Conservation (phyloP, 768 basidiomycete genomes). For the Trametes coccinea region DNA sequence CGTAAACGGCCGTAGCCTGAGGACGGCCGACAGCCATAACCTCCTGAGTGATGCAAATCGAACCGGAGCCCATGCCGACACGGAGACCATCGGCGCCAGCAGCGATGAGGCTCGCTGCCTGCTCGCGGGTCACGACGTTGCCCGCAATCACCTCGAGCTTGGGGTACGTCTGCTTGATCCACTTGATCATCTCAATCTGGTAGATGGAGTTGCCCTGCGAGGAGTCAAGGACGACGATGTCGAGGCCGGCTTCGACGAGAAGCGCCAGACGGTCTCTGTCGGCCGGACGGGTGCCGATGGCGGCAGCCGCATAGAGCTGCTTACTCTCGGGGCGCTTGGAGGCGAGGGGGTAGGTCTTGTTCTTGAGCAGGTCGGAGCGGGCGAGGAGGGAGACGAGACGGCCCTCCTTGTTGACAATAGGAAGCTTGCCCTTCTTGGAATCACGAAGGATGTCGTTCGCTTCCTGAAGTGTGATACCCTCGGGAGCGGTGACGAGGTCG, state of each 20-base stretch:
- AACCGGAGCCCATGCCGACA: slow-evolving; percentile 97
- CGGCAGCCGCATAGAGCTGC: slow-evolving; percentile 95
- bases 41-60: slow-evolving; percentile 99
- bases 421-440: slow-evolving; percentile 97
- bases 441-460: slow-evolving; percentile 94
- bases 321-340: slow-evolving; percentile 89
- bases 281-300: slow-evolving; percentile 87
- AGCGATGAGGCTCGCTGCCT: slow-evolving; percentile 89
- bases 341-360: slow-evolving; percentile 94
- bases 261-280: slow-evolving; percentile 84
- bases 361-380: slow-evolving; percentile 95
- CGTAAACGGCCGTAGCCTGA: slow-evolving; percentile 97
- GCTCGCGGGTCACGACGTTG: slow-evolving; percentile 97
- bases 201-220: slow-evolving; percentile 95
- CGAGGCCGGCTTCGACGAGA: slow-evolving; percentile 92
- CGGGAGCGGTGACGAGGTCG: slow-evolving; percentile 77
- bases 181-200: slow-evolving; percentile 92
- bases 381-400: slow-evolving; percentile 83
- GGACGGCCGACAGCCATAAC: slow-evolving; percentile 99
- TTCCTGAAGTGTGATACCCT: slow-evolving; percentile 87
- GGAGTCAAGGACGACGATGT: slow-evolving; percentile 93
- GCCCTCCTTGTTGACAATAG: slow-evolving; percentile 69
- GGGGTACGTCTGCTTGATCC: slow-evolving; percentile 88
- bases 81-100: slow-evolving; percentile 96
- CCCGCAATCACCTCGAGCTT: slow-evolving; percentile 92